Evolutionary conservation across 768 basidiomycete species (phyloP).

Genomic region (Xerocomellus dryophilus): DNA sequence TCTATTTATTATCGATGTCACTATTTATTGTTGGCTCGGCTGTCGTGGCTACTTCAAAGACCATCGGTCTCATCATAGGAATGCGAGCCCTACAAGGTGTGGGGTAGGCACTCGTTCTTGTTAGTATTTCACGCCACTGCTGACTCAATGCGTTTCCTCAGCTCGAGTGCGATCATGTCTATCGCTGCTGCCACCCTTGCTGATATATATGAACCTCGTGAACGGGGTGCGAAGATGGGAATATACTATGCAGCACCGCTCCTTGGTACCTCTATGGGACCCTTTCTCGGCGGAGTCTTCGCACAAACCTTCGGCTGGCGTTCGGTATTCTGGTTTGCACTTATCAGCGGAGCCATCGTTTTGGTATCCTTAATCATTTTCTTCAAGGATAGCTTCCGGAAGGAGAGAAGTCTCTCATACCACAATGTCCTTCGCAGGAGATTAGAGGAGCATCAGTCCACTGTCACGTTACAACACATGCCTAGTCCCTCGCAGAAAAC

Average conservation of each 20-base stretch:
- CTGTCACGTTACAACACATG: constrained; percentile 8
- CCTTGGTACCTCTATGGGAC: constrained; percentile 65
- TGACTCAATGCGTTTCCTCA: constrained; percentile 20
- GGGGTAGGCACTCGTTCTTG: constrained; percentile 40
- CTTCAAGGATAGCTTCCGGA: constrained; percentile 81
- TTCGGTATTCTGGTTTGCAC: constrained; percentile 80
- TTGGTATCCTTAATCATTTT: constrained; percentile 56
- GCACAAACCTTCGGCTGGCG: constrained; percentile 75
- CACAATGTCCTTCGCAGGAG: constrained; percentile 58
- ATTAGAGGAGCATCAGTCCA: constrained; percentile 22
- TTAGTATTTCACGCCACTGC: not conserved
- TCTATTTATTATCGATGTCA: constrained; percentile 53
- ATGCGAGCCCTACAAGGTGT: constrained; percentile 65
- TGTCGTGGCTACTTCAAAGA: constrained; percentile 55
- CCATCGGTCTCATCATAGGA: constrained; percentile 57
- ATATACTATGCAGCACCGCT: constrained; percentile 79
- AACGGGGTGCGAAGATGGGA: constrained; percentile 81
- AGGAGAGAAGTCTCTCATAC: constrained; percentile 78
- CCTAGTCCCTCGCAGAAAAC: not conserved
- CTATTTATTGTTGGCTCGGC: constrained; percentile 57
- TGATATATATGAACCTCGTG: constrained; percentile 74
- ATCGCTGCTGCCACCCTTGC: constrained; percentile 79
- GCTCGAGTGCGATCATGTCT: constrained; percentile 64
- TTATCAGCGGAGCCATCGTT: constrained; percentile 54
- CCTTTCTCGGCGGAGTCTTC: constrained; percentile 66